Evolutionary conservation across 371 early-diverging fungal genomes (phyloP), one percentile per base, ranked within the genome.

Genomic region (Lichtheimia ornata): DNA sequence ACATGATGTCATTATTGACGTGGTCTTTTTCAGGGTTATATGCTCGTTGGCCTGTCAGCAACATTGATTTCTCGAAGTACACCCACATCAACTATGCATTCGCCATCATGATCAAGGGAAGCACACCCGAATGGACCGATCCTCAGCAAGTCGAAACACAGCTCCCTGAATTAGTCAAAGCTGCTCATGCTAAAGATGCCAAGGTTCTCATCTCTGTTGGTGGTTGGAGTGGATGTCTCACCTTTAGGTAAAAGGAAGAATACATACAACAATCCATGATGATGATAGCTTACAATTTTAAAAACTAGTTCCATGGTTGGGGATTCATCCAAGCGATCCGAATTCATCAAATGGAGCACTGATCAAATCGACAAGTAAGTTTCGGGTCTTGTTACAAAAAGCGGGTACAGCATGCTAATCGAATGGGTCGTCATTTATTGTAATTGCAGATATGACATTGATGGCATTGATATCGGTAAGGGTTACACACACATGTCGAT

Each of bases 381-480:
- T 14, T 0, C 0, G 28, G 4, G 0, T 5, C 28, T 28, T 28
- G 22, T 22, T 22, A 22, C 22, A 2, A 28, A 28, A 28, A 4
- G 28, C 4, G 28, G 0, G 22, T 1, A 22, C 1, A 22, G 44
- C 44, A 43, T 43, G 44, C n/a, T 43, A 2, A 14, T n/a, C 44
- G 44, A 14, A 43, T 43, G 14, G 44, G 3, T 43, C 28, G 41
- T 24, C 22, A 22, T 40, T 9, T 35, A 30, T 3, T 17, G 7
- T 24, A 11, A 22, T 11, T 18, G n/a, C 6, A 58, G 70, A 17
- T 73, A 81, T 64, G 72, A 73, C 43, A 71, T 85, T 45, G 85
- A 87, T 64, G 88, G 86, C 65, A 73, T 85, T 45, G 84, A 86
- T 71, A 62, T 77, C 49, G 81, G 87, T 89, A 89, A 88, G 63